phyloP scores from a whole-genome alignment of 2,329 filamentous ascomycete species.

The Pyricularia pennisetigena region DNA sequence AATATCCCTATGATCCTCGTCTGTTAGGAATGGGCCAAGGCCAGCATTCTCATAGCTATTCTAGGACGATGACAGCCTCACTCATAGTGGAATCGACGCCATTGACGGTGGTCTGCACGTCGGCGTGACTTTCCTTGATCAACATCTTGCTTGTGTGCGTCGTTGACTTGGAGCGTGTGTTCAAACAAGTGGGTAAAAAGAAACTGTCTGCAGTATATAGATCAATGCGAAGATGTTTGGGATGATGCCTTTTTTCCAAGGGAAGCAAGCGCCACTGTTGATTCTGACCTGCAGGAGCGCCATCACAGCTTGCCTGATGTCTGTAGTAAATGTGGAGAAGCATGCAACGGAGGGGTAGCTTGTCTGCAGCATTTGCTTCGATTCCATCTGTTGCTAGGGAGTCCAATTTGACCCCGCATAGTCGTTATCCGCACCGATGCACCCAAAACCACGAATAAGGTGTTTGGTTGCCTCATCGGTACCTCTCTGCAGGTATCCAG shows the following conservation, averaged over 20 bases:
- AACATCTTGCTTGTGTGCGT: constrained; percentile 28
- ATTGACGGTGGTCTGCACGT: constrained; percentile 39
- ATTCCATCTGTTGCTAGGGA: not conserved
- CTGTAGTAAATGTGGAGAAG: not conserved
- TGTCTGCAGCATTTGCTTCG: not conserved
- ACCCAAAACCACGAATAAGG: not conserved
- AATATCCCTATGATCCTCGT: constrained; percentile 58
- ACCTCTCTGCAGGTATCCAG: no score
- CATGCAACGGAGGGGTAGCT: not conserved
- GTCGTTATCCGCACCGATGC: not conserved
- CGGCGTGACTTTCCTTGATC: constrained; percentile 41
- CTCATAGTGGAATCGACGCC: constrained; percentile 46
- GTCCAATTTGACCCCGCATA: not conserved
- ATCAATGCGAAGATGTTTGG: not conserved
- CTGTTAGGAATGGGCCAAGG: not conserved
- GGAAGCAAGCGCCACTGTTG: not conserved
- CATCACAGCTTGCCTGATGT: not conserved
- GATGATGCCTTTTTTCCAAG: not conserved
- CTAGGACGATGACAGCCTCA: constrained; percentile 13
- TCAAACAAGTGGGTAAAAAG: not conserved
- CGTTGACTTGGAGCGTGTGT: not conserved
- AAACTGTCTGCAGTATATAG: not conserved
- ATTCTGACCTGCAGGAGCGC: not conserved
- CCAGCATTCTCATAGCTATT: not conserved
- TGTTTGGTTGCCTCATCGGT: not conserved